Evolutionary conservation across 2,329 filamentous ascomycete species (phyloP).

Genomic region (Hymenoscyphus occultus): DNA sequence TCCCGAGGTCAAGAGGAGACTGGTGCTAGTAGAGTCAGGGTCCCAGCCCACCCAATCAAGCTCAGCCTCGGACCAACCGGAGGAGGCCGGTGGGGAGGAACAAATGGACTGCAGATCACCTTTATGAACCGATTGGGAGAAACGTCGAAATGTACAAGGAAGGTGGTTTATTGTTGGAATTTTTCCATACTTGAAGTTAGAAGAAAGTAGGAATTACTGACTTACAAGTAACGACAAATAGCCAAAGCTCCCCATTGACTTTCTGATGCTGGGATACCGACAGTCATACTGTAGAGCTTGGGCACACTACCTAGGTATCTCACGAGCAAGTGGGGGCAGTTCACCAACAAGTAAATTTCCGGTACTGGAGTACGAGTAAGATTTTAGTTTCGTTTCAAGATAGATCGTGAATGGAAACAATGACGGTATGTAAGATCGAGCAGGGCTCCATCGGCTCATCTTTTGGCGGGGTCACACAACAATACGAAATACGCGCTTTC

Average conservation of each 20-base stretch:
- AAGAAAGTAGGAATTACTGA: too few species aligned
- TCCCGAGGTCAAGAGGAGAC: background rate
- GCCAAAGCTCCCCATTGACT: too few species aligned
- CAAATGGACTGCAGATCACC: too few species aligned
- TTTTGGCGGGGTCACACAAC: background rate
- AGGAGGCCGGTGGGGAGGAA: too few species aligned
- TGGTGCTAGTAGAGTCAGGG: background rate
- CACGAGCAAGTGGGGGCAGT: background rate
- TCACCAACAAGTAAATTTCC: background rate
- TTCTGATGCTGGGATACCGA: too few species aligned
- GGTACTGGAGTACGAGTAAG: background rate
- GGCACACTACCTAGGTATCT: background rate
- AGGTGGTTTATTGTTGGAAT: too few species aligned
- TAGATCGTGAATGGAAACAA: background rate
- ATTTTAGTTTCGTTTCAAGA: background rate
- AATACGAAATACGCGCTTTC: background rate
- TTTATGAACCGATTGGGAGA: too few species aligned
- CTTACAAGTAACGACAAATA: too few species aligned
- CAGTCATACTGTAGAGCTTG: background rate
- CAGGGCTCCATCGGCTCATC: background rate
- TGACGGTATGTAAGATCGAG: background rate
- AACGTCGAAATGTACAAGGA: too few species aligned
- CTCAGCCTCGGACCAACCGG: background rate
- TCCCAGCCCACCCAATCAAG: background rate
- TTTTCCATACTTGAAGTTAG: too few species aligned